phyloP scores from a whole-genome alignment of 2,329 filamentous ascomycete genomes.

The Colletotrichum theobromicola region DNA sequence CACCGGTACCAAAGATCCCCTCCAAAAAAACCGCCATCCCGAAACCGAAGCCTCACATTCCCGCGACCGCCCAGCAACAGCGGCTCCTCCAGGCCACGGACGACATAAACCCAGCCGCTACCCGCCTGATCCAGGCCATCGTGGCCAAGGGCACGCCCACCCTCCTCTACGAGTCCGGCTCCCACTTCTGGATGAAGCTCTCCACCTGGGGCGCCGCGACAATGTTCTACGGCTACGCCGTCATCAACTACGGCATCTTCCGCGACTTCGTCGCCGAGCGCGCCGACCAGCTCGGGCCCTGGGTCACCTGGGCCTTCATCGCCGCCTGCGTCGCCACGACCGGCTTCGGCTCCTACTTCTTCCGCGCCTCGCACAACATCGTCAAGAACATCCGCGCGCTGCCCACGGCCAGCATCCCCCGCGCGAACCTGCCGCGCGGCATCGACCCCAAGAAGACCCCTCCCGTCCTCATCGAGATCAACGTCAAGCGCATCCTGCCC shows the following conservation, averaged over 20 bases:
- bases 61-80: neutral
- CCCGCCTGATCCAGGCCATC: conserved; percentile 60
- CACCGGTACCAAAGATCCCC: neutral
- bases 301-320: conserved; percentile 63
- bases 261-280: conserved; percentile 56
- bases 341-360: conserved; percentile 63
- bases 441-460: conserved; percentile 14
- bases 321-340: conserved; percentile 65
- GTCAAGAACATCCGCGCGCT: conserved; percentile 64
- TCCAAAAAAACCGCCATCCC: neutral
- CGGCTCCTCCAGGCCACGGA: neutral
- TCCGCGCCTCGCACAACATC: conserved; percentile 62
- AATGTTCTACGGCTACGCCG: conserved; percentile 57
- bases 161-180: conserved; percentile 68
- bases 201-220: conserved; percentile 62
- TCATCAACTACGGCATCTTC: conserved; percentile 55
- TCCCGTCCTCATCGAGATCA: conserved; percentile 57
- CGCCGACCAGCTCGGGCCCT: conserved; percentile 39
- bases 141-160: conserved; percentile 61
- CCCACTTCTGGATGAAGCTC: conserved; percentile 67
- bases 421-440: conserved; percentile 14
- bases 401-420: conserved; percentile 33
- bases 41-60: neutral
- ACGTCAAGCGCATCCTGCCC: conserved; percentile 55
- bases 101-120: neutral